Percentiles rank a stretch among this genome's conserved stretches.
Evolutionary conservation across 1,284 basidiomycete genomes (phyloP).

Genomic region (Meripilus lineatus): DNA sequence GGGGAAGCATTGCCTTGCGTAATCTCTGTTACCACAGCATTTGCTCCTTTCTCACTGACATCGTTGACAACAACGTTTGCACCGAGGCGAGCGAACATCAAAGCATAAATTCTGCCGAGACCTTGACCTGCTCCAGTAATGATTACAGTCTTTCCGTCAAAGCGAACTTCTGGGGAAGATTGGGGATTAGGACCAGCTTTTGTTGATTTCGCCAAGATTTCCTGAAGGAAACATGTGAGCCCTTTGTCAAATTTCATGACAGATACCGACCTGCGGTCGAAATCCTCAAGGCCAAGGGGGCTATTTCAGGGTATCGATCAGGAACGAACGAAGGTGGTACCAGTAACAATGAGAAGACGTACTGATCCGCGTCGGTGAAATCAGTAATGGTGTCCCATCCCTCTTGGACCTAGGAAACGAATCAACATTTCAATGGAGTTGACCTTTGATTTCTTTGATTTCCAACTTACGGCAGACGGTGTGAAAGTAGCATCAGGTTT

Average conservation of each 20-base stretch:
- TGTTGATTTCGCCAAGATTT: slow-evolving; percentile 66
- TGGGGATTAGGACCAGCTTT: slow-evolving; percentile 72
- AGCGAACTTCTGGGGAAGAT: slow-evolving; percentile 68
- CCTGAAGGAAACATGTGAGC: too few species aligned
- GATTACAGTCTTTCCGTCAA: slow-evolving; percentile 89
- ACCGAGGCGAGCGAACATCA: slow-evolving; percentile 87
- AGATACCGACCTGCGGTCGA: too few species aligned
- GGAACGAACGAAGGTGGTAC: not conserved
- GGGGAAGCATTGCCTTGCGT: slow-evolving; percentile 51
- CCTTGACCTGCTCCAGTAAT: slow-evolving; percentile 94
- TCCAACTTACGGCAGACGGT: slow-evolving; percentile 75
- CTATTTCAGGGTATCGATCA: slow-evolving; percentile 28
- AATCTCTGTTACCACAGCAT: slow-evolving; percentile 85
- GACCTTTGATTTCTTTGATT: not conserved
- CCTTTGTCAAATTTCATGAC: too few species aligned
- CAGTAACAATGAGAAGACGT: slow-evolving; percentile 3
- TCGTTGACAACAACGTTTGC: slow-evolving; percentile 98
- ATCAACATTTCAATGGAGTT: not conserved
- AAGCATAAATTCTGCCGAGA: slow-evolving; percentile 88
- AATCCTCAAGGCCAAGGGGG: slow-evolving; percentile 67
- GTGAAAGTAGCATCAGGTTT: slow-evolving; percentile 91
- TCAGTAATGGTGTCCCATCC: slow-evolving; percentile 82
- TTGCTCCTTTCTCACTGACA: slow-evolving; percentile 82
- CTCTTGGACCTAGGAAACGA: slow-evolving; percentile 57
- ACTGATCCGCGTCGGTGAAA: slow-evolving; percentile 78